Conservation (phyloP, 2,329 filamentous ascomycete species). For the Tetracladium maxilliforme region DNA sequence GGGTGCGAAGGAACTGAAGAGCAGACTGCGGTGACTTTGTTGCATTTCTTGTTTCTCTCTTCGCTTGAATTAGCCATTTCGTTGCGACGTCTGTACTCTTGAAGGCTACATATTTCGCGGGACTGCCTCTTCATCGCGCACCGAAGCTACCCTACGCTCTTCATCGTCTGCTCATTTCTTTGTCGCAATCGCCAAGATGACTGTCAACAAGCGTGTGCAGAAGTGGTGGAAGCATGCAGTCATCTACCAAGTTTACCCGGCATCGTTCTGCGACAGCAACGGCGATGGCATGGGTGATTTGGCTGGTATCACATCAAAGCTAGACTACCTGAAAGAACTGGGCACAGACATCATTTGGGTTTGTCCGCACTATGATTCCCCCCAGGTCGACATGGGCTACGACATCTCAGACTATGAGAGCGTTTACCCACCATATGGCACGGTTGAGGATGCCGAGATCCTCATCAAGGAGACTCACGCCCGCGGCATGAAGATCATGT, state of each 20-base stretch:
- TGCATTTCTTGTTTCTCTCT: too few relatives aligned
- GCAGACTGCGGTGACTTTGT: too few relatives aligned
- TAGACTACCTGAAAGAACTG: constrained; percentile 44
- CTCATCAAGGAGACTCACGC: constrained; percentile 44
- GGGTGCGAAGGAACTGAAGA: too few relatives aligned
- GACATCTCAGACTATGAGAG: constrained; percentile 54
- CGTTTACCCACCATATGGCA: constrained; percentile 51
- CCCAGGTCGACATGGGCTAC: constrained; percentile 56
- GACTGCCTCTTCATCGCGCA: too few relatives aligned
- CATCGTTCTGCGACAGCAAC: constrained; percentile 41
- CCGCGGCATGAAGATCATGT: constrained; percentile 53
- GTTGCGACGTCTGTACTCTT: too few relatives aligned
- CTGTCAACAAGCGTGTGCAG: too few relatives aligned
- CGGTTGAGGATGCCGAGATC: constrained; percentile 47
- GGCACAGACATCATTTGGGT: constrained; percentile 54
- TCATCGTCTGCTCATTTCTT: too few relatives aligned
- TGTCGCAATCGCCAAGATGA: too few relatives aligned
- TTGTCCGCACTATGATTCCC: constrained; percentile 49
- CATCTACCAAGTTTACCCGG: constrained; percentile 45
- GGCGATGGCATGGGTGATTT: constrained; percentile 46
- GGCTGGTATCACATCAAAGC: constrained; percentile 44
- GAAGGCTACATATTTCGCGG: too few relatives aligned
- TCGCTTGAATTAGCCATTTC: too few relatives aligned
- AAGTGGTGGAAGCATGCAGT: constrained; percentile 42
- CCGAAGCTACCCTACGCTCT: too few relatives aligned